A percentile compares a stretch with the other conserved stretches of the same genome.
phyloP scores from a whole-genome alignment of 306 rosid genomes.

The Betula pendula region DNA sequence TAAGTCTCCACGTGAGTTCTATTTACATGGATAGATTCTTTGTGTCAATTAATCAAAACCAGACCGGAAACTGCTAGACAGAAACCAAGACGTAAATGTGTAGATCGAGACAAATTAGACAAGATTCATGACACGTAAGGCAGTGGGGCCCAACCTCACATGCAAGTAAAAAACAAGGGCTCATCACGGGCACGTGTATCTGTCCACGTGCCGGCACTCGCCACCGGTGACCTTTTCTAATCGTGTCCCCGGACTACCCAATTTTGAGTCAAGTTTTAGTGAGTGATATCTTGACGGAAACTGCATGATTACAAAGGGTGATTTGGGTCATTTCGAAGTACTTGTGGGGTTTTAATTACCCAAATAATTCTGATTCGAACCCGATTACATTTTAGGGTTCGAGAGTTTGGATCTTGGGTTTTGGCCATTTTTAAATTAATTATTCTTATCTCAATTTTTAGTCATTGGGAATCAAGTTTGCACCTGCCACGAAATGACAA shows the following conservation, averaged over 20 bases:
- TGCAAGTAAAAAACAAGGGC: not conserved
- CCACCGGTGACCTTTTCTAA: not conserved
- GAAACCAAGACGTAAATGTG: no score
- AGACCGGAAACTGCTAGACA: no score
- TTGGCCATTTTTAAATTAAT: not conserved
- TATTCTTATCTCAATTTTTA: no score
- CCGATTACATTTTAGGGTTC: not conserved
- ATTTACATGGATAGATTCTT: no score
- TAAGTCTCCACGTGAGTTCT: no score
- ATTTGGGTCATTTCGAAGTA: not conserved
- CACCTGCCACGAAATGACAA: no score
- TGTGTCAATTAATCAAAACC: no score
- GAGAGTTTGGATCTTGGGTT: not conserved
- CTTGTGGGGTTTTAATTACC: not conserved
- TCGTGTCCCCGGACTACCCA: not conserved
- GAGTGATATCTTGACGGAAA: not conserved
- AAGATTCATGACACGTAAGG: not conserved
- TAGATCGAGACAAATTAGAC: no score
- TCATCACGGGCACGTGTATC: not conserved
- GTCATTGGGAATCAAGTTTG: no score
- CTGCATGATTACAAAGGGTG: not conserved
- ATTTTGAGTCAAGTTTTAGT: no score
- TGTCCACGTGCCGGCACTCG: not conserved
- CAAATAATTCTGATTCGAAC: not conserved
- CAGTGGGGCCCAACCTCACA: not conserved